Percentiles rank a stretch among this genome's conserved stretches.
phyloP scores from a whole-genome alignment of 257 asterid genomes.

The Lycium barbarum region DNA sequence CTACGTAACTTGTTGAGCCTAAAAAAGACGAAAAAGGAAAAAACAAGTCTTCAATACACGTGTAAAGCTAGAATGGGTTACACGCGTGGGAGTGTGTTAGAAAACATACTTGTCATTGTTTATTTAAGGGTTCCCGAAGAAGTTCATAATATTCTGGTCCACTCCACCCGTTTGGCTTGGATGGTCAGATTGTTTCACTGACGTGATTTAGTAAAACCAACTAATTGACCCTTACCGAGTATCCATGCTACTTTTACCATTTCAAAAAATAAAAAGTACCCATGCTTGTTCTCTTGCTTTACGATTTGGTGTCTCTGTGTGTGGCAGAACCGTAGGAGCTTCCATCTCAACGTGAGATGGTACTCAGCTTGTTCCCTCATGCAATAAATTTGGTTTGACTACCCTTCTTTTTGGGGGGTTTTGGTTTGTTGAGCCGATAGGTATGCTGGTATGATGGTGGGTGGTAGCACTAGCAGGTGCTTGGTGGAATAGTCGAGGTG shows the following conservation, averaged over 20 bases:
- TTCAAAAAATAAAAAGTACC: too few species aligned
- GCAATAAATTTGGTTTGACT: not conserved
- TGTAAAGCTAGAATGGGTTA: not conserved
- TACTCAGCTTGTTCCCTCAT: not conserved
- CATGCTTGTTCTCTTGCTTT: not conserved
- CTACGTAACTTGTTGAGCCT: not conserved
- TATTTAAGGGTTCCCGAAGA: constrained; percentile 7
- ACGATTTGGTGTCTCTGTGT: not conserved
- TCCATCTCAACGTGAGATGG: constrained; percentile 14
- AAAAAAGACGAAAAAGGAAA: not conserved
- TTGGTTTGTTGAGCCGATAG: too few species aligned
- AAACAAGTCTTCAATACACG: not conserved
- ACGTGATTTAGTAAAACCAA: not conserved
- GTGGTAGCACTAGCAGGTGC: not conserved
- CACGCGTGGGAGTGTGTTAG: too few species aligned
- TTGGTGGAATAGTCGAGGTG: not conserved
- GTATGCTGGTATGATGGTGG: not conserved
- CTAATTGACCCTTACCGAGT: not conserved
- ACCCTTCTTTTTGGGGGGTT: too few species aligned
- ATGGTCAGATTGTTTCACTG: not conserved
- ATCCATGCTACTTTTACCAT: not conserved
- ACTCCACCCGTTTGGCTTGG: not conserved
- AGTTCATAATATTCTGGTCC: not conserved
- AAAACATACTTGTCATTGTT: not conserved
- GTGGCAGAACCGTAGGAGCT: not conserved